Evolutionary conservation across 2,329 filamentous ascomycete genomes (phyloP).

Genomic region (Stemphylium vesicarium): DNA sequence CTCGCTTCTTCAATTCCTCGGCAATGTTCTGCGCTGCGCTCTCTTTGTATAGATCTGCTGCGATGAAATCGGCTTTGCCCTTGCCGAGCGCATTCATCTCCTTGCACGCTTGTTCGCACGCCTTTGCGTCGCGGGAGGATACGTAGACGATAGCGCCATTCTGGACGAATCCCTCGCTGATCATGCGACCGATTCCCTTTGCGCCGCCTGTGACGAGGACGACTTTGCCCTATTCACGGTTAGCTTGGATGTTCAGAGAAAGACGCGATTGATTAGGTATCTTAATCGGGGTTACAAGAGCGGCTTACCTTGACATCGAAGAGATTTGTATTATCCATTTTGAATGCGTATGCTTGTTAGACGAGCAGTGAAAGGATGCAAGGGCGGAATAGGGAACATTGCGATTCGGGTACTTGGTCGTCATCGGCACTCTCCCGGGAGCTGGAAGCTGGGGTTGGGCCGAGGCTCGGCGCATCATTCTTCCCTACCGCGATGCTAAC

Average conservation of each 20-base stretch:
- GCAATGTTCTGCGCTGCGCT: conserved; percentile 64
- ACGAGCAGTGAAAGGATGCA: background rate
- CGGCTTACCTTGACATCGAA: conserved; percentile 46
- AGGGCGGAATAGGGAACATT: conserved; percentile 1
- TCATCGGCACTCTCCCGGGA: conserved; percentile 15
- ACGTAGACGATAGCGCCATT: conserved; percentile 74
- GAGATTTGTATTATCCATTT: conserved; percentile 46
- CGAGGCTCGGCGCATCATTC: conserved; percentile 29
- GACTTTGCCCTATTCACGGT: conserved; percentile 47
- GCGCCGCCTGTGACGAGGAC: conserved; percentile 56
- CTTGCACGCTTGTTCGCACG: conserved; percentile 64
- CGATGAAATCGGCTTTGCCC: conserved; percentile 65
- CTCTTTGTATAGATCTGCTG: conserved; percentile 68
- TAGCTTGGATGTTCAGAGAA: background rate
- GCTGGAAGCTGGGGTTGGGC: conserved; percentile 30
- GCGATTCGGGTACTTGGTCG: conserved; percentile 7
- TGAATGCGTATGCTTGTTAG: background rate
- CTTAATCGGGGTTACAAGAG: background rate
- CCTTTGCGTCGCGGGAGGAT: conserved; percentile 67
- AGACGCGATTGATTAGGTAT: background rate
- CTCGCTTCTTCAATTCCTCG: conserved; percentile 60
- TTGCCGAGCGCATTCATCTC: conserved; percentile 63
- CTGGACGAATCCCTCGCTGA: conserved; percentile 68
- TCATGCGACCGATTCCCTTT: conserved; percentile 72
- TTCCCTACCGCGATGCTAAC: background rate